phyloP scores from a whole-genome alignment of 1,284 basidiomycete species.

The Sporisorium scitamineum region DNA sequence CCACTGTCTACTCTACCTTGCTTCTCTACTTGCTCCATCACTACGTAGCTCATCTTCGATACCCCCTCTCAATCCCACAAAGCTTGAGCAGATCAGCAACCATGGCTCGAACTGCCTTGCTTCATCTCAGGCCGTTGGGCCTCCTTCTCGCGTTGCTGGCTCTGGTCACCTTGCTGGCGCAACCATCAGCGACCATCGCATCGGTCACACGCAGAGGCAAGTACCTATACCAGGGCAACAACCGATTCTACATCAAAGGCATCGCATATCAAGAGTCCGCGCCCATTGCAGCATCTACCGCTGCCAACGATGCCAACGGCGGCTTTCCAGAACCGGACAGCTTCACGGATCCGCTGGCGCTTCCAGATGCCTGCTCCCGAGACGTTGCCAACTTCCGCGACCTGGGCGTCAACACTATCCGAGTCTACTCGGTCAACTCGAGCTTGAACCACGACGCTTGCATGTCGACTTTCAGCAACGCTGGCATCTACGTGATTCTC shows the following conservation, averaged over 20 bases:
- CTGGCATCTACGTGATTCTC: slow-evolving; percentile 91
- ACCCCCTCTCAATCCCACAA: neutral
- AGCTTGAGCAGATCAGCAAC: neutral
- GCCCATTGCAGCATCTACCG: slow-evolving; percentile 70
- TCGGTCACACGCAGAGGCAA: slow-evolving; percentile 74
- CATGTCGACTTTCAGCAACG: slow-evolving; percentile 81
- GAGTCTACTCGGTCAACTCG: slow-evolving; percentile 79
- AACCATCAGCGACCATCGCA: slow-evolving; percentile 24
- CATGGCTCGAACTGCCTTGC: slow-evolving; percentile 14
- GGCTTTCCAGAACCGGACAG: slow-evolving; percentile 79
- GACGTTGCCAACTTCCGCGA: slow-evolving; percentile 80
- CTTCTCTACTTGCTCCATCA: neutral
- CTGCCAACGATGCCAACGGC: slow-evolving; percentile 72
- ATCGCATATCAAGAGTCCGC: slow-evolving; percentile 90
- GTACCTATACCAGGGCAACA: slow-evolving; percentile 80
- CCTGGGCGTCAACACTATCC: slow-evolving; percentile 75
- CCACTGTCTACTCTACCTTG: too few species aligned
- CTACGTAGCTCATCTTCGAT: neutral
- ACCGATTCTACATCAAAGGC: slow-evolving; percentile 89
- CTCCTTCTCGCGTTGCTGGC: slow-evolving; percentile 20
- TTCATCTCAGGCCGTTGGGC: slow-evolving; percentile 11
- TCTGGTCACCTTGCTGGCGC: slow-evolving; percentile 5
- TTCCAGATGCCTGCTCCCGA: slow-evolving; percentile 78
- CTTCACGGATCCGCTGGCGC: slow-evolving; percentile 79
- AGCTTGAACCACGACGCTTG: slow-evolving; percentile 85